Evolutionary conservation across 2,329 filamentous ascomycete species (phyloP).

Genomic region (Amauroascus niger): DNA sequence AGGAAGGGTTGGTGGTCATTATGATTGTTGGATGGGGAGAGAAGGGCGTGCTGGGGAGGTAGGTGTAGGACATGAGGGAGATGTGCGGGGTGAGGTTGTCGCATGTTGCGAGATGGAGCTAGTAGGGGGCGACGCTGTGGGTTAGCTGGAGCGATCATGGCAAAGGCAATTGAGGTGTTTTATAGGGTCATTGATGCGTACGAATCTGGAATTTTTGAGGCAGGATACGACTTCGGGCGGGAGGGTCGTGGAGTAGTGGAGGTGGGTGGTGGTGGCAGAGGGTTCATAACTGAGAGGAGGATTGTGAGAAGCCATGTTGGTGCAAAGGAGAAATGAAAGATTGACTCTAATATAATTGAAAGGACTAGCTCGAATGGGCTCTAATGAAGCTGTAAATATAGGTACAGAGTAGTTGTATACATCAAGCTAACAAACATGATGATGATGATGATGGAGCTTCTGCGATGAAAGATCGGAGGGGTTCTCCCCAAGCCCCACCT

Average conservation of each 20-base stretch:
- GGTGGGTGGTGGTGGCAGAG: constrained; percentile 63
- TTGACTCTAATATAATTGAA: too few relatives aligned
- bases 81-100: constrained; percentile 76
- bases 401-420: too few relatives aligned
- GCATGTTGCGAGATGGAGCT: constrained; percentile 95
- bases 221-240: constrained; percentile 82
- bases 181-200: constrained; percentile 40
- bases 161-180: neutral
- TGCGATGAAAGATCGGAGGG: too few relatives aligned
- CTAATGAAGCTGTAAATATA: neutral
- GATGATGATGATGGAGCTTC: too few relatives aligned
- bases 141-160: constrained; percentile 9
- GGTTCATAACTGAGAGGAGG: constrained; percentile 66
- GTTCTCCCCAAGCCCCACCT: too few relatives aligned
- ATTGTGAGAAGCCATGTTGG: constrained; percentile 44
- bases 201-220: constrained; percentile 88
- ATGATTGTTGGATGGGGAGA: constrained; percentile 71
- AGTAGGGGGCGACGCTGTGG: constrained; percentile 13
- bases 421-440: too few relatives aligned
- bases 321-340: neutral
- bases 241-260: constrained; percentile 57
- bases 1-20: constrained; percentile 77
- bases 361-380: too few relatives aligned
- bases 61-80: constrained; percentile 98
- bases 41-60: constrained; percentile 69